Evolutionary conservation across 495 filamentous ascomycete genomes (phyloP), one percentile per base, ranked within the genome.

Genomic region (Baudoinia panamericana): DNA sequence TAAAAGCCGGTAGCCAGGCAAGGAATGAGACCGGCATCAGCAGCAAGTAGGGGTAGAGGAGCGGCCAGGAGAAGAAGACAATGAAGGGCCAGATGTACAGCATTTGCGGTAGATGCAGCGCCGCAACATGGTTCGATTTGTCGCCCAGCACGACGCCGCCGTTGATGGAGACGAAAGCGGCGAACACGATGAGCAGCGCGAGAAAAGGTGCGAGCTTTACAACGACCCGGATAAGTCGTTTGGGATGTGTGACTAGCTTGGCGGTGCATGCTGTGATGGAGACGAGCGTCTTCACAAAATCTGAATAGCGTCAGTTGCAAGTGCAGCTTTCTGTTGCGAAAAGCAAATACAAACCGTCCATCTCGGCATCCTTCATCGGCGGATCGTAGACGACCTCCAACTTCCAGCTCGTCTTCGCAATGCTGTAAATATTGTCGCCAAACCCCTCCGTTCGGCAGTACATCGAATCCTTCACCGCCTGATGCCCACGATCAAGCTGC

Each of bases 51-150:
- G 73, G 67, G 13, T 78, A 42, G 6, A 88, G 53, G 10, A 95
- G 63, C 1, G 90, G 88, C 38, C 73, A 74, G 0, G 88, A 94
- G 66, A 93, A 94, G 66, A 94, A 93, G 24, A 68, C 55, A 23
- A 90, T 72, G 55, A 90, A 84, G 1, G 85, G 78, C 78, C 84
- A 88, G 52, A 96, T 75, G 57, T 97, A 97, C 24, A 95, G 77
- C 73, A 96, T 80, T 58, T 97, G 90, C 2, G 90, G 69, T 30
- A 93, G 57, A 53, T 97, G 92, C 15, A 96, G 57, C 5, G 84
- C 84, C 3, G 85, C 83, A 41, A 85, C 65, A 55, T 97, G 90
- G 53, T 93, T 94, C 19, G 81, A 78, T 64, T 95, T 94, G 59
- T 97, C 92, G 13, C 84, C 90, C 19, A 97, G 70, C 1, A 95